phyloP scores from a whole-genome alignment of 2,329 filamentous ascomycete genomes.

The Nigrograna mackinnonii region DNA sequence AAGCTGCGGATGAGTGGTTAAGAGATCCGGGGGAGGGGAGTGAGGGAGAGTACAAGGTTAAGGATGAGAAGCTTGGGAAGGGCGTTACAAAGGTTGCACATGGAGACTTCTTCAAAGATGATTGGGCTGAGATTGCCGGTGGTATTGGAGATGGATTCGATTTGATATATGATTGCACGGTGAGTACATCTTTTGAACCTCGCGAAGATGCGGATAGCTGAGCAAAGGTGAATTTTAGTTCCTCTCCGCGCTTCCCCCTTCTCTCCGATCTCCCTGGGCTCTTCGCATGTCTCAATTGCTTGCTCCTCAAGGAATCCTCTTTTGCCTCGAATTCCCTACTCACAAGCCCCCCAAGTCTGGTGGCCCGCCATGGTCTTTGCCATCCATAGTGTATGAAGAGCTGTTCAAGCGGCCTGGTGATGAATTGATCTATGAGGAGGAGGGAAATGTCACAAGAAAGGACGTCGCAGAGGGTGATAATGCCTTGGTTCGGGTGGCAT shows the following conservation, averaged over 20 bases:
- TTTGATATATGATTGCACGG: constrained; percentile 67
- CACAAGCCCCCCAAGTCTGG: constrained; percentile 66
- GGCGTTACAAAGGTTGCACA: constrained; percentile 61
- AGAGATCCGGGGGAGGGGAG: constrained; percentile 35
- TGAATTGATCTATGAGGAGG: constrained; percentile 63
- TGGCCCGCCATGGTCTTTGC: constrained; percentile 75
- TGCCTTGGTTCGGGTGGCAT: constrained; percentile 50
- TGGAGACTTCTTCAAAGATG: constrained; percentile 70
- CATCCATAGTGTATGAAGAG: constrained; percentile 70
- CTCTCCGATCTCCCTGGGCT: constrained; percentile 62
- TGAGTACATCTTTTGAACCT: constrained; percentile 36
- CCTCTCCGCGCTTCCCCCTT: constrained; percentile 61
- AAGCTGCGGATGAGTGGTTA: constrained; percentile 50
- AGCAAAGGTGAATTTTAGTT: constrained; percentile 50
- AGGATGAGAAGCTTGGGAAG: constrained; percentile 45
- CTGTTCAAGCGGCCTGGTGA: constrained; percentile 73
- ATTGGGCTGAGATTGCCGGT: constrained; percentile 54
- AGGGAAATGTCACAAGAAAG: constrained; percentile 53
- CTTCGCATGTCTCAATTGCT: constrained; percentile 59
- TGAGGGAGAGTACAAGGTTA: constrained; percentile 48
- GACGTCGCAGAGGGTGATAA: constrained; percentile 47
- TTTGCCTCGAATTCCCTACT: constrained; percentile 78
- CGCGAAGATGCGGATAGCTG: neutral
- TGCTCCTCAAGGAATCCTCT: constrained; percentile 54
- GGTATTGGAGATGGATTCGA: constrained; percentile 58